Conservation (phyloP, 352 stramenopile species). For the Globisporangium barbulae region DNA sequence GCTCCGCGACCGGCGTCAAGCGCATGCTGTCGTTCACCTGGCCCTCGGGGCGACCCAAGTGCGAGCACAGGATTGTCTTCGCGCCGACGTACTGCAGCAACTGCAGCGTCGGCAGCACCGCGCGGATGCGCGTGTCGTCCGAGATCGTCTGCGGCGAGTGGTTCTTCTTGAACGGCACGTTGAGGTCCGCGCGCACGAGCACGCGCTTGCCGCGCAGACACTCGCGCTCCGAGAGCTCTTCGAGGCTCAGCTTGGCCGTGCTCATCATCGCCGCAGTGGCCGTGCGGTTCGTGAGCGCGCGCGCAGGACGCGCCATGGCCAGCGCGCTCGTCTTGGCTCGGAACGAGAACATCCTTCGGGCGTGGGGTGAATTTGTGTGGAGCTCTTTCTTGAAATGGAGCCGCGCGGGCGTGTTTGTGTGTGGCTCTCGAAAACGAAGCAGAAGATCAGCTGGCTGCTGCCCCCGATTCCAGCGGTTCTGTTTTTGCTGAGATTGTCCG, state of each 20-base stretch:
- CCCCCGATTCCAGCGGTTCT: no score
- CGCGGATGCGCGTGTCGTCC: slow-evolving; percentile 95
- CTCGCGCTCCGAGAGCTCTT: slow-evolving; percentile 56
- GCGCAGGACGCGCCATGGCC: slow-evolving; percentile 1
- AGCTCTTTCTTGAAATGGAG: slow-evolving; percentile 7
- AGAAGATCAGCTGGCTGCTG: neutral
- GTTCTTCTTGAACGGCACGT: slow-evolving; percentile 96
- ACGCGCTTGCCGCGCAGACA: slow-evolving; percentile 95
- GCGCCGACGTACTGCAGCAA: slow-evolving; percentile 93
- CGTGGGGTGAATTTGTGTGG: neutral
- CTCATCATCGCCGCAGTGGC: slow-evolving; percentile 31
- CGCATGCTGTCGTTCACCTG: slow-evolving; percentile 70
- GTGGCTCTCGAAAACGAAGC: slow-evolving; percentile 9
- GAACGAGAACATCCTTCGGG: slow-evolving; percentile 11
- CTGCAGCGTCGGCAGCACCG: slow-evolving; percentile 91
- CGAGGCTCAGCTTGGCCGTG: slow-evolving; percentile 65
- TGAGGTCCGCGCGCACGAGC: slow-evolving; percentile 98
- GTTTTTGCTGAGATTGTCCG: no score
- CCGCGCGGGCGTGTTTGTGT: slow-evolving; percentile 2
- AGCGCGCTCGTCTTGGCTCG: slow-evolving; percentile 2
- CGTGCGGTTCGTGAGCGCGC: slow-evolving; percentile 13
- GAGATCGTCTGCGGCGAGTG: slow-evolving; percentile 92
- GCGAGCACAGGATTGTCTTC: slow-evolving; percentile 94
- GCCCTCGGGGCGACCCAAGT: slow-evolving; percentile 97
- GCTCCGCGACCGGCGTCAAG: slow-evolving; percentile 91